Conservation (phyloP, 495 filamentous ascomycete species). For the Podospora sp. region DNA sequence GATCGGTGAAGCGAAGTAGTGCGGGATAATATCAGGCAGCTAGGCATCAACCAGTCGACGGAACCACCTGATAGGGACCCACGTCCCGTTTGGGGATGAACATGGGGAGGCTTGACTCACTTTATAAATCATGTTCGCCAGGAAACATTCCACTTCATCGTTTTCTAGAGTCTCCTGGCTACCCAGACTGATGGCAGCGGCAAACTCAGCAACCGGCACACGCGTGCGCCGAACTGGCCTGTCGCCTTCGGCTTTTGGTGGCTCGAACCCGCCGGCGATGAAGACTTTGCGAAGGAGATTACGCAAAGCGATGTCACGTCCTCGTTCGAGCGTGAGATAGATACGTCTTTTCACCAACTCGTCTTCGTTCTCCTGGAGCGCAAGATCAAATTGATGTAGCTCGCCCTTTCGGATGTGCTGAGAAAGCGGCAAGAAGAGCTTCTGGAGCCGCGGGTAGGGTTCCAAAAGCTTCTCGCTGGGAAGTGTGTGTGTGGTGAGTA, state of each 20-base stretch:
- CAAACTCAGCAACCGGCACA: constrained; percentile 78
- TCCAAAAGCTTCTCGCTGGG: constrained; percentile 71
- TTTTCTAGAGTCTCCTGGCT: constrained; percentile 68
- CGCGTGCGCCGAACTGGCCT: constrained; percentile 68
- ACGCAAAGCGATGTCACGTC: constrained; percentile 84
- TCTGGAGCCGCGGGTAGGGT: constrained; percentile 74
- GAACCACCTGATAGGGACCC: background rate
- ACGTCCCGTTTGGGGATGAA: background rate
- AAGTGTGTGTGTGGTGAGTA: constrained; percentile 82
- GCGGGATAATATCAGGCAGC: constrained; percentile 20
- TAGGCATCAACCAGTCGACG: constrained; percentile 17
- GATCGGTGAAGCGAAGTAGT: background rate
- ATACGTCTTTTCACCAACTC: constrained; percentile 95
- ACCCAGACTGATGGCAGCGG: constrained; percentile 58
- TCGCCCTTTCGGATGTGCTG: constrained; percentile 79
- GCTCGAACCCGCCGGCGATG: constrained; percentile 75
- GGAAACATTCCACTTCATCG: constrained; percentile 93
- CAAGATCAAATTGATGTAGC: constrained; percentile 80
- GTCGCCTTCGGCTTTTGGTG: constrained; percentile 64
- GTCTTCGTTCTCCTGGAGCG: constrained; percentile 75
- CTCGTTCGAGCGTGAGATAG: constrained; percentile 89
- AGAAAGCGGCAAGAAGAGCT: constrained; percentile 75
- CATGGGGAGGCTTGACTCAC: constrained; percentile 50
- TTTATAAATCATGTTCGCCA: constrained; percentile 97
- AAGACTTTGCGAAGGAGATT: constrained; percentile 92